Conservation (phyloP, 257 asterid species). For the Agastache rugosa region DNA sequence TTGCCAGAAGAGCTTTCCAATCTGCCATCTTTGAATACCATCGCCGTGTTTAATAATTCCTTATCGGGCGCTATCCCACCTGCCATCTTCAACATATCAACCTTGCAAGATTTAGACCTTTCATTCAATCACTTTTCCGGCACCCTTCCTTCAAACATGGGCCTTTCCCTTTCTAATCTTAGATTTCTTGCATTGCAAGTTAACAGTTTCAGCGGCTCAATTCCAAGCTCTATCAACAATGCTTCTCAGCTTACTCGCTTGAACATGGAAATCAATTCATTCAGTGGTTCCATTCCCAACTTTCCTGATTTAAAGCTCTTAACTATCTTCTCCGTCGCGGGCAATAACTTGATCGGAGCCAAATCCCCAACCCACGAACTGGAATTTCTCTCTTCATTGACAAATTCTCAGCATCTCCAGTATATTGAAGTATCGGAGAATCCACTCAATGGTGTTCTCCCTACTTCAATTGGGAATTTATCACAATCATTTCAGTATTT, state of each 20-base stretch:
- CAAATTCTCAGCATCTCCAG: not conserved
- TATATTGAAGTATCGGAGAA: not conserved
- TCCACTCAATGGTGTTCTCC: constrained; percentile 30
- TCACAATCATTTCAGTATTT: constrained; percentile 32
- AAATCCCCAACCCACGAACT: not conserved
- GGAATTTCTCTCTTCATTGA: not conserved
- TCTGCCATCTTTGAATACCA: not conserved
- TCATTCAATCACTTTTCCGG: not conserved
- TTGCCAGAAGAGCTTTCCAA: not conserved
- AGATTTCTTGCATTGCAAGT: not conserved
- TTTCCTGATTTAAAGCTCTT: constrained; percentile 39
- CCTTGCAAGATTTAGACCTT: not conserved
- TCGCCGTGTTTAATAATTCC: not conserved
- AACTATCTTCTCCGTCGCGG: constrained; percentile 14
- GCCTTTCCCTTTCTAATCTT: constrained; percentile 34
- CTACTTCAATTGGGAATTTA: constrained; percentile 14
- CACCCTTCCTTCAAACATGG: constrained; percentile 7
- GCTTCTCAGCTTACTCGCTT: constrained; percentile 38
- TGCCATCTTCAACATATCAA: not conserved
- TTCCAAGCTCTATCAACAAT: constrained; percentile 33
- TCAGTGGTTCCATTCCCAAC: constrained; percentile 32
- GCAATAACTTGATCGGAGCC: constrained; percentile 43
- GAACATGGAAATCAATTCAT: constrained; percentile 20
- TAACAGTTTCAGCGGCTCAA: constrained; percentile 29
- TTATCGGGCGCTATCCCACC: not conserved